phyloP scores from a whole-genome alignment of 208 protist species.

The Trypanosoma melophagium region DNA sequence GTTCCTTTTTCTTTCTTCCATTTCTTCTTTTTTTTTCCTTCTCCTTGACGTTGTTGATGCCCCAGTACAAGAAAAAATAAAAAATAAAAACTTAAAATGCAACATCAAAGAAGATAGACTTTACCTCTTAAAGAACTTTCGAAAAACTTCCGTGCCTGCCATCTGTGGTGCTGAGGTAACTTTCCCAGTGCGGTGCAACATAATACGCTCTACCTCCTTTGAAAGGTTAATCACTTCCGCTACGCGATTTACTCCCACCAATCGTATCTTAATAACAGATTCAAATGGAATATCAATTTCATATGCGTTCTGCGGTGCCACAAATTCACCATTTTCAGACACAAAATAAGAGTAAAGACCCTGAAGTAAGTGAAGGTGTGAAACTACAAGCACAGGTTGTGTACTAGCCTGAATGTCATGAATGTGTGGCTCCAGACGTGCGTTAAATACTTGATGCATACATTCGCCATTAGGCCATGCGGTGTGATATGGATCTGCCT shows the following conservation, averaged over 20 bases:
- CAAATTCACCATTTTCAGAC: conserved; percentile 59
- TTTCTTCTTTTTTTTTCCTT: too few relatives aligned
- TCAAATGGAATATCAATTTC: conserved; percentile 78
- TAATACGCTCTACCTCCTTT: conserved; percentile 47
- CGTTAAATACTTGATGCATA: conserved; percentile 87
- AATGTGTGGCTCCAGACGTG: conserved; percentile 85
- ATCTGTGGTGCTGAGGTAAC: neutral
- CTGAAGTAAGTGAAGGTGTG: conserved; percentile 79
- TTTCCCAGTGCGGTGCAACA: neutral
- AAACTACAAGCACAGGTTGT: conserved; percentile 74
- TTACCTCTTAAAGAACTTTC: conserved; percentile 1
- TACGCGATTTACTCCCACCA: conserved; percentile 60
- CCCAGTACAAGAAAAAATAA: too few relatives aligned
- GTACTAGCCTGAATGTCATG: conserved; percentile 88
- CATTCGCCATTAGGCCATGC: conserved; percentile 90
- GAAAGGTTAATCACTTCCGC: conserved; percentile 73
- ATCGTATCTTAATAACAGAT: conserved; percentile 73
- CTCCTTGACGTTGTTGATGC: too few relatives aligned
- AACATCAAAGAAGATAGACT: neutral
- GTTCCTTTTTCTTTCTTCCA: too few relatives aligned
- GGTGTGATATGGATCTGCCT: conserved; percentile 82
- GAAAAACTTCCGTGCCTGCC: conserved; percentile 4
- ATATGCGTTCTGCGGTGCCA: conserved; percentile 79
- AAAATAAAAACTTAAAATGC: too few relatives aligned
- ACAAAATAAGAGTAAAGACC: conserved; percentile 89